Base-by-base conservation (phyloP, 1,284 basidiomycete species). In the Ustilago bromivora region DNA sequence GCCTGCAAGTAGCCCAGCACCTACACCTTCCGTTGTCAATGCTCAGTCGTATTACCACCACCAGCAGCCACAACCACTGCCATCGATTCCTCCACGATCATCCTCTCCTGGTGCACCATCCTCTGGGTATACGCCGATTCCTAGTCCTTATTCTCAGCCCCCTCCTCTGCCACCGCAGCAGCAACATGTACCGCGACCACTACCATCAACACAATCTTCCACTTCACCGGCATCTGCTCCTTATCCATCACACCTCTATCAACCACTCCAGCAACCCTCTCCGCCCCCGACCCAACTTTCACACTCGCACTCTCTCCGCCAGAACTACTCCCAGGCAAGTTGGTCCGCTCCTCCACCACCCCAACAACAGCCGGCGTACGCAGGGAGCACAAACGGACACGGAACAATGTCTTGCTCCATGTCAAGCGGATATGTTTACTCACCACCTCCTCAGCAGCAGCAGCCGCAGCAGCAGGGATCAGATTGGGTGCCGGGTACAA, bases 41-140 rank as follows among this genome's bases (percentile, higher is more conserved):
- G 78, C 75, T 7, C 78, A 79, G 46, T 23, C 71, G 1, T 77
- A 66, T 64, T 77, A 77, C 34, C 71, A 71, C 54, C 69, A 65
- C 36, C 61, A 59, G 35, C 52, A 43, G 31, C 59, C 36, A 17
- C 66, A 17, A 31, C 38, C 46, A 52, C 67, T 66, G 8, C 65
- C 64, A 3, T 49, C 58, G 4, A 31, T 71, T 28, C 66, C 74
- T 6, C 61, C 69, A 17, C 68, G 74, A 4, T 35, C 74, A 17
- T 62, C 68, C n/a, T 76, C 74, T 23, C 74, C 74, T 15, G 65
- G 54, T 3, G 62, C 61, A 2, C 60, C 60, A 11, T 13, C 23
- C 23, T 28, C 61, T 8, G 57, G 61, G n/a, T 76, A 71, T 15
- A 60, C 64, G 6, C 71, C 72, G 15, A 66, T 76, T 19, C 64